phyloP scores from a whole-genome alignment of 2,329 filamentous ascomycete genomes.

The Aspergillus fumigatus region DNA sequence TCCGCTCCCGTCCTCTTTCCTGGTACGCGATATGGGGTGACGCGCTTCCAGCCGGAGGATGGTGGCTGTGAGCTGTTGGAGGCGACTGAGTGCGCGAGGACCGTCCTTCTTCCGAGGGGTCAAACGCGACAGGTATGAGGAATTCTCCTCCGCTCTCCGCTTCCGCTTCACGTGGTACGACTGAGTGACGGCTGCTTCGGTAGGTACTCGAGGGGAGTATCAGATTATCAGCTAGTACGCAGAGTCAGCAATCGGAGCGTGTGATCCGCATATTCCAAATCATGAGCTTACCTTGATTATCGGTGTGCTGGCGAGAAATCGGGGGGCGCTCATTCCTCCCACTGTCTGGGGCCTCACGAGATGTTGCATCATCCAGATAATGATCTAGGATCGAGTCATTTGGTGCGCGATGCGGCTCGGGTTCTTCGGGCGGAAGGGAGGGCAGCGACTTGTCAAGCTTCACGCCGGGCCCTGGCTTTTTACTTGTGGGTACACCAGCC shows the following conservation, averaged over 20 bases:
- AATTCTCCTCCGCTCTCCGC: constrained; percentile 62
- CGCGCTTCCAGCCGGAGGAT: constrained; percentile 44
- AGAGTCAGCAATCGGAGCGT: constrained; percentile 1
- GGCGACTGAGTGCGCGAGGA: constrained; percentile 49
- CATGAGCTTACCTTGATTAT: constrained; percentile 28
- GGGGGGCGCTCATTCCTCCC: constrained; percentile 21
- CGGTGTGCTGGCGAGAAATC: constrained; percentile 18
- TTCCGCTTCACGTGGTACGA: constrained; percentile 54
- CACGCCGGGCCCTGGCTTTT: constrained; percentile 43
- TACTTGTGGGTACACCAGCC: constrained; percentile 55
- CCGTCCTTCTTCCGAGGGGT: constrained; percentile 59
- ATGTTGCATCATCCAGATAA: constrained; percentile 54
- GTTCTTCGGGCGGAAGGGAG: constrained; percentile 72
- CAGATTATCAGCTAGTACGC: constrained; percentile 49
- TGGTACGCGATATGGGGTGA: constrained; percentile 92
- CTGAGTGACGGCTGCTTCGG: constrained; percentile 70
- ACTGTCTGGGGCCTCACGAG: constrained; percentile 19
- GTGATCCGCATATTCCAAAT: neutral
- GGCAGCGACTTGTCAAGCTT: constrained; percentile 89
- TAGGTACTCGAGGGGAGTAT: constrained; percentile 73
- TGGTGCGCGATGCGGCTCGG: constrained; percentile 53
- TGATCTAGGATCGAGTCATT: constrained; percentile 56
- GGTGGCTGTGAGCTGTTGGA: constrained; percentile 15
- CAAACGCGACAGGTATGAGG: constrained; percentile 70
- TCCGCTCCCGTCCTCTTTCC: constrained; percentile 67